Conservation (phyloP, 1,284 basidiomycete genomes). For the Ganoderma leucocontextum region DNA sequence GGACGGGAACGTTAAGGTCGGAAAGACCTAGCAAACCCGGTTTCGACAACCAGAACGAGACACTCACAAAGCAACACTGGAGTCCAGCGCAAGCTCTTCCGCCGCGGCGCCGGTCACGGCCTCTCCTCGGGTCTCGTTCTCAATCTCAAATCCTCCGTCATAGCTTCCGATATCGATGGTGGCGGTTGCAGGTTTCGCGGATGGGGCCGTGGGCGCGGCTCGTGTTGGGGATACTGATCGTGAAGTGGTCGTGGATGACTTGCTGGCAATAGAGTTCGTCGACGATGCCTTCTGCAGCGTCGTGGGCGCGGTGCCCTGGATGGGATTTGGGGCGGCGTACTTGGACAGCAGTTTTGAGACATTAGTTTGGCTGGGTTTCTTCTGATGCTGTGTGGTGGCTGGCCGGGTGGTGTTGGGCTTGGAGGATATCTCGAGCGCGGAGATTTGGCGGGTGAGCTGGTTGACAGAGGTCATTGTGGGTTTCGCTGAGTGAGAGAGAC, state of each 20-base stretch:
- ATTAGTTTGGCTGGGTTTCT: conserved; percentile 61
- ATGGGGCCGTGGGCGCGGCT: conserved; percentile 24
- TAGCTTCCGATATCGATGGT: conserved; percentile 82
- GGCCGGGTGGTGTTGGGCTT: conserved; percentile 48
- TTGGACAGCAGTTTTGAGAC: conserved; percentile 75
- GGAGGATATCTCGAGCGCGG: conserved; percentile 57
- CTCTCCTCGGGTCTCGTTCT: conserved; percentile 72
- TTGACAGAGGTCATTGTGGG: conserved; percentile 52
- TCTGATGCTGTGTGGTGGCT: conserved; percentile 51
- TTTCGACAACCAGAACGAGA: neutral
- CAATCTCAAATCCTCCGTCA: conserved; percentile 87
- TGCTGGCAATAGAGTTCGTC: conserved; percentile 34
- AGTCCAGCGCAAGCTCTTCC: conserved; percentile 79
- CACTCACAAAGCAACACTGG: conserved; percentile 70
- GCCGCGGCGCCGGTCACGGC: conserved; percentile 77
- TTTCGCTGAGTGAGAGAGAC: conserved; percentile 23
- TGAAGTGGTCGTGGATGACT: conserved; percentile 32
- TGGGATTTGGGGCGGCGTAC: conserved; percentile 66
- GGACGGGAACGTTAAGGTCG: neutral
- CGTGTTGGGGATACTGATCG: conserved; percentile 41
- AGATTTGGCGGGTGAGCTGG: conserved; percentile 55
- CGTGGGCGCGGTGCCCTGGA: conserved; percentile 29
- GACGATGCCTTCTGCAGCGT: conserved; percentile 38
- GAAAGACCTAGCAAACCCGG: neutral
- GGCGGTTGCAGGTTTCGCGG: conserved; percentile 27